Evolutionary conservation across 73 alveolate species (phyloP).

Genomic region (Blepharisma japonicum): DNA sequence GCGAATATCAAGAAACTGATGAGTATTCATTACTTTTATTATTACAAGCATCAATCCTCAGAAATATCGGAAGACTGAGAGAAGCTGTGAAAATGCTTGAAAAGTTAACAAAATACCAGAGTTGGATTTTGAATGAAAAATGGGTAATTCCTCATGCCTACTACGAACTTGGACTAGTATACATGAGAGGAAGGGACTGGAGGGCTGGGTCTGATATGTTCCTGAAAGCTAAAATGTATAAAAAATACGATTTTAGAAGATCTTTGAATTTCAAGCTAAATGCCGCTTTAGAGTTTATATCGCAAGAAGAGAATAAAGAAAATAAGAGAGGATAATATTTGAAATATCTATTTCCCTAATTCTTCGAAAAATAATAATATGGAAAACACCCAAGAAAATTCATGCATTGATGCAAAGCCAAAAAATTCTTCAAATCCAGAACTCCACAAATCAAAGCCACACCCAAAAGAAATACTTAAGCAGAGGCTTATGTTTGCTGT

Average conservation of each 20-base stretch:
- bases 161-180: slow-evolving; percentile 27
- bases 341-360: too few relatives aligned
- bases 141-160: slow-evolving; percentile 31
- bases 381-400: too few relatives aligned
- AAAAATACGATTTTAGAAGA: slow-evolving; percentile 30
- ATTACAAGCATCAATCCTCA: slow-evolving; percentile 11
- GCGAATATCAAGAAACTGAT: slow-evolving; percentile 8
- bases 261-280: slow-evolving; percentile 26
- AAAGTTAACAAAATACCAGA: not conserved
- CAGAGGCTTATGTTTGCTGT: too few relatives aligned
- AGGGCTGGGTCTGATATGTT: not conserved
- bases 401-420: too few relatives aligned
- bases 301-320: slow-evolving; percentile 21
- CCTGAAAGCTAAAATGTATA: slow-evolving; percentile 25
- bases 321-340: not conserved
- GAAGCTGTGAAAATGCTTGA: slow-evolving; percentile 21
- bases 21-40: not conserved
- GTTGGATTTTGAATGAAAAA: slow-evolving; percentile 18
- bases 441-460: too few relatives aligned
- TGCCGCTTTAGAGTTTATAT: slow-evolving; percentile 23
- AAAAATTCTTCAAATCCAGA: too few relatives aligned
- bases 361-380: too few relatives aligned
- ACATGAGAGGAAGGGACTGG: slow-evolving; percentile 31
- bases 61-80: slow-evolving; percentile 24
- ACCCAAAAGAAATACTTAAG: too few relatives aligned